Evolutionary conservation across 257 asterid genomes (phyloP).

Genomic region (Jaltomata sinuosa): DNA sequence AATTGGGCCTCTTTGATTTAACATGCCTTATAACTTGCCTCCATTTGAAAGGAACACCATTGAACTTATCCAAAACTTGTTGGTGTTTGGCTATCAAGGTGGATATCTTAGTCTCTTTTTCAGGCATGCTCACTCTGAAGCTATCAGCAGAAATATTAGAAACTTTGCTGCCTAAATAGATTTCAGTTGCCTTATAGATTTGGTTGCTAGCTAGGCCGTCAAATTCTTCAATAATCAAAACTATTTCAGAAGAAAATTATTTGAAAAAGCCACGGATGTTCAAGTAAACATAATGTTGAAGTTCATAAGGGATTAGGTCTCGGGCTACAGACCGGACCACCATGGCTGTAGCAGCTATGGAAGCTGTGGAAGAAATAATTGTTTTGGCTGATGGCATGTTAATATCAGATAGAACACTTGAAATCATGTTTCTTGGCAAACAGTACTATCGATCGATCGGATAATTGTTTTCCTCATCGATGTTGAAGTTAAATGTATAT

Average conservation of each 20-base stretch:
- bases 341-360: slow-evolving; percentile 47
- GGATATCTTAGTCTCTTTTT: slow-evolving; percentile 28
- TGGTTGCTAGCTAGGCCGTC: slow-evolving; percentile 21
- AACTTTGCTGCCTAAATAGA: slow-evolving; percentile 27
- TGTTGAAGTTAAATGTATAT: neutral
- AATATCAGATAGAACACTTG: slow-evolving; percentile 19
- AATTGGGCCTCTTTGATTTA: slow-evolving; percentile 9
- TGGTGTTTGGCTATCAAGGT: slow-evolving; percentile 25
- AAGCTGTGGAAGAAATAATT: slow-evolving; percentile 31
- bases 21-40: slow-evolving; percentile 19
- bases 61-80: slow-evolving; percentile 19
- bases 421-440: slow-evolving; percentile 2
- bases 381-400: slow-evolving; percentile 31
- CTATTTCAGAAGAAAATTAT: slow-evolving; percentile 24
- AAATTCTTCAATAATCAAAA: slow-evolving; percentile 26
- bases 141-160: slow-evolving; percentile 12
- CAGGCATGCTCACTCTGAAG: slow-evolving; percentile 28
- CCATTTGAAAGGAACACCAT: slow-evolving; percentile 28
- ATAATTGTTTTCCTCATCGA: neutral
- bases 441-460: neutral
- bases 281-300: slow-evolving; percentile 15
- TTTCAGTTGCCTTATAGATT: slow-evolving; percentile 33
- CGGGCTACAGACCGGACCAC: slow-evolving; percentile 33
- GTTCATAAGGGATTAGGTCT: slow-evolving; percentile 30
- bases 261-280: slow-evolving; percentile 13